These are phyloP conservation scores for Trapa bicornis DNA, from an alignment of 345 rosid species.

Conservation along the genomic window DNA sequence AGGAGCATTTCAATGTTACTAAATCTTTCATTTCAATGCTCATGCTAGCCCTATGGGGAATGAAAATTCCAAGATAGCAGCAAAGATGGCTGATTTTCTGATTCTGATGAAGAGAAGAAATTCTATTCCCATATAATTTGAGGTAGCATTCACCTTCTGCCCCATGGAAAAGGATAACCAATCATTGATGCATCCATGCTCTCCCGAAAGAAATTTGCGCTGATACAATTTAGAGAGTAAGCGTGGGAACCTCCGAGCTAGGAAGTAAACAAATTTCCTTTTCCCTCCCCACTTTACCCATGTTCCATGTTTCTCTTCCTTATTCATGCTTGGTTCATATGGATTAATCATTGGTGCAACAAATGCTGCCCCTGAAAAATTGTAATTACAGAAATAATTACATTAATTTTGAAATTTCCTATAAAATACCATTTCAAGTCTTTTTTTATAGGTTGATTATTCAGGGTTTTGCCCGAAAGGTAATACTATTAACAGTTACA, in stretches of 20 bases:
- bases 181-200: slow-evolving; percentile 52
- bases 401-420: neutral
- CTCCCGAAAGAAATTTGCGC: slow-evolving; percentile 67
- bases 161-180: slow-evolving; percentile 66
- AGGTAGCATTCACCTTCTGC: slow-evolving; percentile 41
- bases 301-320: slow-evolving; percentile 55
- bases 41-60: neutral
- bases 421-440: neutral
- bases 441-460: no score
- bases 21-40: neutral
- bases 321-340: slow-evolving; percentile 65
- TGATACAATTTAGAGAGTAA: slow-evolving; percentile 49
- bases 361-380: slow-evolving; percentile 66
- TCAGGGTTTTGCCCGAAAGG: no score
- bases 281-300: slow-evolving; percentile 57
- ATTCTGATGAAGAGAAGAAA: neutral
- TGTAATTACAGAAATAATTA: slow-evolving; percentile 4
- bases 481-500: no score
- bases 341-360: slow-evolving; percentile 72
- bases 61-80: neutral
- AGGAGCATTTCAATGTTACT: neutral
- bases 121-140: neutral
- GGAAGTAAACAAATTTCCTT: slow-evolving; percentile 52
- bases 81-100: neutral
- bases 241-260: slow-evolving; percentile 59